A percentile compares a stretch with the other conserved stretches of the same genome.
These are phyloP conservation scores for Paxillus involutus DNA, from an alignment of 768 basidiomycete species.

Conservation along the genomic window DNA sequence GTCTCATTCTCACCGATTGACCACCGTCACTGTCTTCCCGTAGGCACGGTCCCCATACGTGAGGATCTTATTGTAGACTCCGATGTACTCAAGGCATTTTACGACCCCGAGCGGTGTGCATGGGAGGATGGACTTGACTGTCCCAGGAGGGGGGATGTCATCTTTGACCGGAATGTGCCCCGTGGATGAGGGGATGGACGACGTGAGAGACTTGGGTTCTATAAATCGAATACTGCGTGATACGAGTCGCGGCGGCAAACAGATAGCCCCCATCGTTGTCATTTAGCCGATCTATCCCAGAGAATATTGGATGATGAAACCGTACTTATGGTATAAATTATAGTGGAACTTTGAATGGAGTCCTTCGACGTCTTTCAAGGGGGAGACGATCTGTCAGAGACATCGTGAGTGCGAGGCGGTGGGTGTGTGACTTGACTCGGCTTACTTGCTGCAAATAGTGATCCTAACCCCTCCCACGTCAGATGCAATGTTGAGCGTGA, in stretches of 20 bases:
- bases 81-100: slow-evolving; percentile 87
- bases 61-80: slow-evolving; percentile 91
- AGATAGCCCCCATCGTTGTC: background rate
- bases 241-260: background rate
- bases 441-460: slow-evolving; percentile 93
- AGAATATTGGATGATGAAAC: background rate
- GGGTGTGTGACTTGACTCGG: too few relatives aligned
- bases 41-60: slow-evolving; percentile 95
- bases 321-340: slow-evolving; percentile 93
- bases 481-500: background rate
- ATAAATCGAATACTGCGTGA: slow-evolving; percentile 86
- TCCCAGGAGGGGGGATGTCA: slow-evolving; percentile 76
- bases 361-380: slow-evolving; percentile 97
- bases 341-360: slow-evolving; percentile 95
- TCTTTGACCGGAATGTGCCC: slow-evolving; percentile 34
- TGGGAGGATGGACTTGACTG: slow-evolving; percentile 94
- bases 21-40: slow-evolving; percentile 89
- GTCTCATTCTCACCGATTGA: slow-evolving; percentile 69
- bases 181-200: slow-evolving; percentile 38
- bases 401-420: background rate
- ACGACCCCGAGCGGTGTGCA: slow-evolving; percentile 98
- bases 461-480: slow-evolving; percentile 51
- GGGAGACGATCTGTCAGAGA: slow-evolving; percentile 74
- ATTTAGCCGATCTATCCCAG: background rate
- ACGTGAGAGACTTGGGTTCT: slow-evolving; percentile 67